Percentiles rank a stretch among this genome's conserved stretches.
phyloP scores from a whole-genome alignment of 2,329 filamentous ascomycete species.

The Aureobasidium sp. region DNA sequence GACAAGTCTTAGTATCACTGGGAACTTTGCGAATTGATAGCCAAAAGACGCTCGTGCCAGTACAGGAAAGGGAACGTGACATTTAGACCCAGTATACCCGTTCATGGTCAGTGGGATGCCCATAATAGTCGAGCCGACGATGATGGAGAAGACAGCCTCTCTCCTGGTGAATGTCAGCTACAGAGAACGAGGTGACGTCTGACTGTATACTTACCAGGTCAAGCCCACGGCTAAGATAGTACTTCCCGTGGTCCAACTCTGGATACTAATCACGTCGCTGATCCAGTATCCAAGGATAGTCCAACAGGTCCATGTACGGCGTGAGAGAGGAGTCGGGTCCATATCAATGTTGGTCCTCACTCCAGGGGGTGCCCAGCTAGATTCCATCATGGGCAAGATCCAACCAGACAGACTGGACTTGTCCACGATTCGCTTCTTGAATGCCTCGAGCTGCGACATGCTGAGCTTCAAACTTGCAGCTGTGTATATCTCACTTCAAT shows the following conservation, averaged over 20 bases:
- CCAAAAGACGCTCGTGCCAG: constrained; percentile 50
- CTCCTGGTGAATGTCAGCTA: constrained; percentile 21
- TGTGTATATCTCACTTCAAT: not conserved
- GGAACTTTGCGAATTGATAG: constrained; percentile 50
- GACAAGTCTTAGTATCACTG: constrained; percentile 47
- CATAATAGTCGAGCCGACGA: constrained; percentile 44
- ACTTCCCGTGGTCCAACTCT: constrained; percentile 33
- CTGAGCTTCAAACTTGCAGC: not conserved
- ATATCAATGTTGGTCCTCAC: constrained; percentile 31
- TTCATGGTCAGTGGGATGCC: constrained; percentile 54
- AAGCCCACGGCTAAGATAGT: constrained; percentile 47
- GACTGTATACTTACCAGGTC: constrained; percentile 47
- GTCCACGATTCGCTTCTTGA: not conserved
- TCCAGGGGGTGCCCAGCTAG: not conserved
- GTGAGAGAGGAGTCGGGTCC: constrained; percentile 27
- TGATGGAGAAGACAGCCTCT: constrained; percentile 29
- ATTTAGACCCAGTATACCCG: constrained; percentile 43
- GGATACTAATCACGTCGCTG: constrained; percentile 21
- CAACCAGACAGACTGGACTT: not conserved
- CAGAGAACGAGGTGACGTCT: constrained; percentile 25
- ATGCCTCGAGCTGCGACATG: not conserved
- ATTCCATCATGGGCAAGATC: not conserved
- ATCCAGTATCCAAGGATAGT: constrained; percentile 33
- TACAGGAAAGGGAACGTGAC: constrained; percentile 51
- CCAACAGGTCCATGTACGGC: constrained; percentile 30